Evolutionary conservation across 2,329 filamentous ascomycete genomes (phyloP), one percentile per base, ranked within the genome.

Genomic region (Botrytis medusae): DNA sequence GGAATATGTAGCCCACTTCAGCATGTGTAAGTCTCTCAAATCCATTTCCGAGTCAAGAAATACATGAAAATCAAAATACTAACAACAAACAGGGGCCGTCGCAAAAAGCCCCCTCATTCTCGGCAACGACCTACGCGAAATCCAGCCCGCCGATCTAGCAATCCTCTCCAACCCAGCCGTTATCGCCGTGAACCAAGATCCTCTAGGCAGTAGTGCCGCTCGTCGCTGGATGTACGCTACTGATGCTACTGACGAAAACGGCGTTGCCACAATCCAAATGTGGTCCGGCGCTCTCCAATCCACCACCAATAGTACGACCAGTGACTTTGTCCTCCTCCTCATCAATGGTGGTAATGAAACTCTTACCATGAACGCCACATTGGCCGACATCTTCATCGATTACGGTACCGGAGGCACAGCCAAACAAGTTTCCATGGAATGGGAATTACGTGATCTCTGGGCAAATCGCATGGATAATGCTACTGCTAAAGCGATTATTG

Each of bases 391-490:
- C 72, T 89, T 89, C 79, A 79, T 85, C 67, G 84, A 86, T 74
- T 80, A 81, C 51, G 84, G 85, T 6, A 82, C 82, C 0, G 80
- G 79, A 1, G 83, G 83, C 37, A 83, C 83, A 1, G 84, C 84
- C 0, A 73, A 79, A 1, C 81, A 86, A 78, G 79, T 84, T 0
- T 77, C 81, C 37, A 79, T 83, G 75, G 81, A 79, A 0, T 89
- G 86, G 86, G 86, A 87, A 74, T 80, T 89, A 9, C 85, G 84
- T 65, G 87, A 89, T 77, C 81, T 89, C 1, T 89, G 87, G 87
- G 86, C 83, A 6, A 84, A 85, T 74, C 81, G 87, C n/a, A 87
- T 89, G 86, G 81, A 79, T 32, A 81, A 84, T 63, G 82, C 79
- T 4, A 83, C 84, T 57, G 86, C 86, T 0, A 77, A 78, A 37